Percentiles rank a stretch among this genome's conserved stretches.
Conservation (phyloP, 1,284 basidiomycete genomes). For the Ceratobasidium sp. region DNA sequence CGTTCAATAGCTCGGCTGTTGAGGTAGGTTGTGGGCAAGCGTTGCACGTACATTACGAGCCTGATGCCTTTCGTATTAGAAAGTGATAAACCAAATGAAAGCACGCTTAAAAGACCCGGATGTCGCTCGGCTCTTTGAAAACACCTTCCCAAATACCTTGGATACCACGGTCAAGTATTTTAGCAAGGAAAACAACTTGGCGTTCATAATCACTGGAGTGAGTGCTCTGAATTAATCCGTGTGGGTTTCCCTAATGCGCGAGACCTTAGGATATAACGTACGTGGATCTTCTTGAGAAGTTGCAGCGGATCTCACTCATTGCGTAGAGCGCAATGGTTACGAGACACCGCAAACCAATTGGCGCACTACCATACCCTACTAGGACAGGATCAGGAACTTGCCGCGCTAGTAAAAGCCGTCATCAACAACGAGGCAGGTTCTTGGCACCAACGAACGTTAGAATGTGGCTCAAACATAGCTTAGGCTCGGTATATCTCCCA, state of each 20-base stretch:
- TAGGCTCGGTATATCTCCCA: constrained; percentile 74
- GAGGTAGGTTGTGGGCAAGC: constrained; percentile 62
- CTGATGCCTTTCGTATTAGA: constrained; percentile 57
- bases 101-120: constrained; percentile 77
- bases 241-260: neutral
- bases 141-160: constrained; percentile 81
- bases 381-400: constrained; percentile 68
- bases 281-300: constrained; percentile 27
- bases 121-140: constrained; percentile 79
- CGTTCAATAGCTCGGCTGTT: constrained; percentile 78
- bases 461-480: neutral
- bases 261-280: constrained; percentile 75
- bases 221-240: constrained; percentile 52
- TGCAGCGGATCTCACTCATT: neutral
- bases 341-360: constrained; percentile 82
- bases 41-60: neutral
- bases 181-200: constrained; percentile 69
- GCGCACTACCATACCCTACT: constrained; percentile 75
- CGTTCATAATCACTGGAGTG: constrained; percentile 81
- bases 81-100: constrained; percentile 78
- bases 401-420: constrained; percentile 75
- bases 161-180: constrained; percentile 83
- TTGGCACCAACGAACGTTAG: neutral
- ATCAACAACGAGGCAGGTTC: constrained; percentile 73
- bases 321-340: constrained; percentile 65